These are phyloP conservation scores for Fusarium sp. DNA, from an alignment of 2,329 filamentous ascomycete genomes.

Conservation along the genomic window DNA sequence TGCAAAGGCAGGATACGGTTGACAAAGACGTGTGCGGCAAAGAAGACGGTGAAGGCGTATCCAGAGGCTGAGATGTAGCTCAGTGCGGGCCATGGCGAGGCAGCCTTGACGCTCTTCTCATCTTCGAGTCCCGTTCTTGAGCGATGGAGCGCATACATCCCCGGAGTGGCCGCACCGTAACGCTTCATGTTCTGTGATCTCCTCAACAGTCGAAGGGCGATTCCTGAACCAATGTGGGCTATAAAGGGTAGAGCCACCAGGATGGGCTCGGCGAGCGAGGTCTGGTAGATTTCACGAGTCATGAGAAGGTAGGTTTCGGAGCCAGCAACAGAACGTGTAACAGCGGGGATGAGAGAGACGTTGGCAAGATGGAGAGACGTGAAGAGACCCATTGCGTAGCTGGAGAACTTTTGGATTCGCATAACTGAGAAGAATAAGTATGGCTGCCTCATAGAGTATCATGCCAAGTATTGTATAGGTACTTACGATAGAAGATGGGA, in stretches of 20 bases:
- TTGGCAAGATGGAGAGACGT: constrained; percentile 81
- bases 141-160: constrained; percentile 56
- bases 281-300: constrained; percentile 92
- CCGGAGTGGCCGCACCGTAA: constrained; percentile 77
- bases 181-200: constrained; percentile 75
- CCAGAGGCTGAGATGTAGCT: constrained; percentile 78
- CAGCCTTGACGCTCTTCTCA: constrained; percentile 22
- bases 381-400: constrained; percentile 84
- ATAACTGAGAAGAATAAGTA: constrained; percentile 39
- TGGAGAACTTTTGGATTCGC: constrained; percentile 87
- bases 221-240: constrained; percentile 79
- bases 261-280: constrained; percentile 79
- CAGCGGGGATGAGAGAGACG: constrained; percentile 81
- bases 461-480: constrained; percentile 1
- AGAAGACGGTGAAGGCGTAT: constrained; percentile 73
- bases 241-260: constrained; percentile 80
- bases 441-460: background rate
- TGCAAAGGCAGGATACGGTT: constrained; percentile 81
- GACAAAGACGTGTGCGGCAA: constrained; percentile 77
- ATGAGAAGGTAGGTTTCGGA: constrained; percentile 90
- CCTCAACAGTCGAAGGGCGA: constrained; percentile 80
- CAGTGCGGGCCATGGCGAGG: constrained; percentile 72
- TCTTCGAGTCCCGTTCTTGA: constrained; percentile 47
- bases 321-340: constrained; percentile 76
- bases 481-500: constrained; percentile 79